phyloP scores from a whole-genome alignment of 176 grass and related monocot genomes.

The Eragrostis curvula region DNA sequence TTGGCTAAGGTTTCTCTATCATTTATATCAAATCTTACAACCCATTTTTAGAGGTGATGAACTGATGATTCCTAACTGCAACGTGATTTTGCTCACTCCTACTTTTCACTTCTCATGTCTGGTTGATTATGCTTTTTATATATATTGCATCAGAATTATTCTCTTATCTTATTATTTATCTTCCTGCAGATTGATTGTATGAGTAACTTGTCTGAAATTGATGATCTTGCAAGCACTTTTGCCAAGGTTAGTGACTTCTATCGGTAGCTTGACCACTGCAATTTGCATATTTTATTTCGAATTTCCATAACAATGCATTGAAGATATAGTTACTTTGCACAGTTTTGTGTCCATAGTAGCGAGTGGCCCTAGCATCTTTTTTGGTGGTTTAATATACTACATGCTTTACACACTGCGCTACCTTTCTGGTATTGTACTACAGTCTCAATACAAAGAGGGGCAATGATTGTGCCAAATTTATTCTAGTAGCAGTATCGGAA shows the following conservation, averaged over 20 bases:
- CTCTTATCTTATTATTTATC: slow-evolving; percentile 16
- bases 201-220: slow-evolving; percentile 81
- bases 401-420: slow-evolving; percentile 7
- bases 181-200: slow-evolving; percentile 73
- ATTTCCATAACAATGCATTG: background rate
- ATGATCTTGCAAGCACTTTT: slow-evolving; percentile 95
- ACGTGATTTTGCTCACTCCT: slow-evolving; percentile 3
- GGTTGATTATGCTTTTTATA: slow-evolving; percentile 24
- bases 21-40: background rate
- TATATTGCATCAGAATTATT: slow-evolving; percentile 11
- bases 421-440: slow-evolving; percentile 7
- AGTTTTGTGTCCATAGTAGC: slow-evolving; percentile 30
- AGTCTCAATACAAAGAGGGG: background rate
- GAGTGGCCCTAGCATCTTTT: slow-evolving; percentile 16
- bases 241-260: slow-evolving; percentile 67
- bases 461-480: background rate
- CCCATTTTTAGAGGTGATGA: slow-evolving; percentile 13
- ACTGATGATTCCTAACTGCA: background rate
- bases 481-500: background rate
- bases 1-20: background rate
- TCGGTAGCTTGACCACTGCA: slow-evolving; percentile 10
- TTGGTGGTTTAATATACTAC: slow-evolving; percentile 24
- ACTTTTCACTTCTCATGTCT: background rate
- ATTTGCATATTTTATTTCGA: slow-evolving; percentile 5
- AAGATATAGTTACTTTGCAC: background rate